Base-by-base conservation (phyloP, 805 yeast genomes). In the Kodamaea nitidulidarum region DNA sequence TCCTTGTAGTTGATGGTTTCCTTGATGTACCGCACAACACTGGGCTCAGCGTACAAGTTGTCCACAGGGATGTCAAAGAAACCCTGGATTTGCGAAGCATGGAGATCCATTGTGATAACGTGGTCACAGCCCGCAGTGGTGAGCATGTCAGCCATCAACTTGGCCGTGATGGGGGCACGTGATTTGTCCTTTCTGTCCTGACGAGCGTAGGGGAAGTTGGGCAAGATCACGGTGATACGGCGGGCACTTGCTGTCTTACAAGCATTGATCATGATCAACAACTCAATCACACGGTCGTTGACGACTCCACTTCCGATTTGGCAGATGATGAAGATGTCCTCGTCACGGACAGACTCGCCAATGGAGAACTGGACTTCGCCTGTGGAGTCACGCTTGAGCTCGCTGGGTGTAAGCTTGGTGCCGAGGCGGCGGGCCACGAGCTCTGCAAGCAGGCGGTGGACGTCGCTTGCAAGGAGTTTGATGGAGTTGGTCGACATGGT, bases 11-110 rank as follows among this genome's bases (percentile, higher is more conserved):
- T 72, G 32, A 78, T 68, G 47, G 78, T 75, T 44, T 80, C 85
- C 47, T 76, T 79, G 51, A 91, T 86, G 61, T 86, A 93, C 50
- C 84, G 70, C 35, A 91, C 74, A 15, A 86, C 95, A 40, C 83
- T 78, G 35, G 98, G 98, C 58, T 93, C 98, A 14, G 96, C 97
- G 53, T 90, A 91, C 46, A 91, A 71, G 56, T 91, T 93, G 65
- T 91, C 98, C 18, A 91, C 98, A 2, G 98, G 98, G 25, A 88
- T 88, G 47, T 80, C 80, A 70, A 91, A 91, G 58, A 91, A 91
- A 2, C 98, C 98, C 69, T 93, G 98, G 52, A 93, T 93, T 62
- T 91, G 98, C 8, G 96, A 85, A 7, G 98, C 98, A 58, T 91
- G 98, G 49, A 91, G 70, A 61, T 91, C 98, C 95, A 91, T 83